These are phyloP conservation scores for Curvularia sp. DNA, from an alignment of 2,329 filamentous ascomycete species.

Conservation along the genomic window DNA sequence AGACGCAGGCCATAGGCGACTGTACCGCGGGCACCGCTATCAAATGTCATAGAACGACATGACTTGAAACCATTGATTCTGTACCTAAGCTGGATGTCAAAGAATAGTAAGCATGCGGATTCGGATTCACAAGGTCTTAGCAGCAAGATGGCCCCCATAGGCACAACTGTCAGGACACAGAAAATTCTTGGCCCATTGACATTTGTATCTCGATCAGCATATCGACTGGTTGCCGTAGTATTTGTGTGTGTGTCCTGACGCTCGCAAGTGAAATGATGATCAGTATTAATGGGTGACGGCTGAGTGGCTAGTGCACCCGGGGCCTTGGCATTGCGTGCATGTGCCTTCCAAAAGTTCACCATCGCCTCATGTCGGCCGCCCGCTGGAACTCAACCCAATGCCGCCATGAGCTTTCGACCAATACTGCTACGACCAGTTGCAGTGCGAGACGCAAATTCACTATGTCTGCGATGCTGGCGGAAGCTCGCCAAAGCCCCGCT, in stretches of 20 bases:
- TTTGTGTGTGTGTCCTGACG: background rate
- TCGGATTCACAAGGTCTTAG: too few species aligned
- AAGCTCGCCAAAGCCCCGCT: slow-evolving; percentile 33
- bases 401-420: slow-evolving; percentile 50
- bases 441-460: slow-evolving; percentile 36
- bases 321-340: slow-evolving; percentile 15
- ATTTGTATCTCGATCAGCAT: background rate
- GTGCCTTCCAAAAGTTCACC: slow-evolving; percentile 15
- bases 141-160: background rate
- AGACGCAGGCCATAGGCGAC: background rate
- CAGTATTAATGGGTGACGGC: background rate
- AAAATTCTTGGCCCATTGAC: too few species aligned
- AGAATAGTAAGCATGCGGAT: background rate
- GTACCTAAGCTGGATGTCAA: background rate
- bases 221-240: background rate
- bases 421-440: slow-evolving; percentile 41
- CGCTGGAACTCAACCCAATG: slow-evolving; percentile 22
- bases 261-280: background rate
- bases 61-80: background rate
- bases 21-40: background rate
- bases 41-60: background rate
- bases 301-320: slow-evolving; percentile 13
- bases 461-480: slow-evolving; percentile 48
- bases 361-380: background rate
- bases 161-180: too few species aligned